These are phyloP conservation scores for Canna indica DNA, from an alignment of 176 grass and related monocot species.

Conservation along the genomic window DNA sequence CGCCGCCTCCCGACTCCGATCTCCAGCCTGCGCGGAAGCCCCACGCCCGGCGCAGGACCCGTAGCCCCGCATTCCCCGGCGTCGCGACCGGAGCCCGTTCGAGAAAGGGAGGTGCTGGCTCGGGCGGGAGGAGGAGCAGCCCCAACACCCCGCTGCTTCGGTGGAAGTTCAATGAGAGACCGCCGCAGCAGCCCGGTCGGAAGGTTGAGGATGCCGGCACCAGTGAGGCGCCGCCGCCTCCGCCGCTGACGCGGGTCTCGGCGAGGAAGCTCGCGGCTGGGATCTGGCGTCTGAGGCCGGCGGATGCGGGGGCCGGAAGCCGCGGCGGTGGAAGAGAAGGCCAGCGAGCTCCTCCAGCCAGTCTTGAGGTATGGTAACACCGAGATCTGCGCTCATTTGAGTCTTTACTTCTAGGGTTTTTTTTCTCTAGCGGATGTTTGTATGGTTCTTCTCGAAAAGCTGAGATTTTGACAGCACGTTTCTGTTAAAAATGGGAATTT, in stretches of 20 bases:
- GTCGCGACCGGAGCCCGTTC: neutral
- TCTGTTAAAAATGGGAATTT: slow-evolving; percentile 2
- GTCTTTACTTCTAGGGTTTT: slow-evolving; percentile 4
- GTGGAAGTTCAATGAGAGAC: slow-evolving; percentile 10
- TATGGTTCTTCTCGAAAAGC: neutral
- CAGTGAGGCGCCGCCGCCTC: neutral
- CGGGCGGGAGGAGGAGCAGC: slow-evolving; percentile 1
- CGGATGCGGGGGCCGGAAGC: neutral
- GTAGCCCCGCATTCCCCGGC: slow-evolving; percentile 8
- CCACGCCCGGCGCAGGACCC: slow-evolving; percentile 13
- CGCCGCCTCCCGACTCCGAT: neutral
- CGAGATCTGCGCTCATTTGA: neutral
- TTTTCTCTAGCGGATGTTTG: neutral
- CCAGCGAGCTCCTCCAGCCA: neutral
- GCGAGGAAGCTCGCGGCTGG: slow-evolving; percentile 20
- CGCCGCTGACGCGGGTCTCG: neutral
- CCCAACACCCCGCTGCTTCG: slow-evolving; percentile 9
- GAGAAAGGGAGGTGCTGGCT: neutral
- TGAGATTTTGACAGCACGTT: neutral
- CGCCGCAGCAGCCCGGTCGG: neutral
- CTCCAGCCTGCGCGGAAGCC: slow-evolving; percentile 5
- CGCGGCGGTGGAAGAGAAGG: neutral
- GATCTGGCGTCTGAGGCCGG: slow-evolving; percentile 7
- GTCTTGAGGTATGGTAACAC: slow-evolving; percentile 11
- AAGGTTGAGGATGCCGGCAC: neutral